A percentile compares a stretch with the other conserved stretches of the same genome.
Conservation (phyloP, 1,284 basidiomycete species). For the Tremellales sp. region DNA sequence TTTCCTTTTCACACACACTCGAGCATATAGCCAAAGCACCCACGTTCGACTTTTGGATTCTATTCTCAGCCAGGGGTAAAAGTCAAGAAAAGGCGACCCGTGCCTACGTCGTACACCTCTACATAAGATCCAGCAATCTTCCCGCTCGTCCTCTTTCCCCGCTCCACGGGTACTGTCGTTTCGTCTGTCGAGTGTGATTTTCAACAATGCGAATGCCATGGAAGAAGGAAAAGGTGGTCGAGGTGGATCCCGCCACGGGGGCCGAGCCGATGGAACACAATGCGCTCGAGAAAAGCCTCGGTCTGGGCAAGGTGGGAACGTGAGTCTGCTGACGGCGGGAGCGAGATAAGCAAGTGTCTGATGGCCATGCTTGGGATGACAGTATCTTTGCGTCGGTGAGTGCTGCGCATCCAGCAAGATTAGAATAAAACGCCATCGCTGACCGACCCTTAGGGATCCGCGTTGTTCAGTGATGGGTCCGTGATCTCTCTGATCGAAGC, state of each 20-base stretch:
- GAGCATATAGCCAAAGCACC: too few species aligned
- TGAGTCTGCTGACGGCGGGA: too few species aligned
- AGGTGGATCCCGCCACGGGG: constrained; percentile 23
- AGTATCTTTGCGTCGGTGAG: constrained; percentile 35
- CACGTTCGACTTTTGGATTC: too few species aligned
- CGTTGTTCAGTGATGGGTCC: constrained; percentile 80
- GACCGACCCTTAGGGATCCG: constrained; percentile 58
- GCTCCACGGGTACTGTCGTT: too few species aligned
- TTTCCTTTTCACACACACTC: too few species aligned
- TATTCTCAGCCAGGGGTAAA: too few species aligned
- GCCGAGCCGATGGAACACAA: constrained; percentile 19
- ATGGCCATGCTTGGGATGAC: not conserved
- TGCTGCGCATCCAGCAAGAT: not conserved
- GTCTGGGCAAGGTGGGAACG: constrained; percentile 28
- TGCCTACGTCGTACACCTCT: too few species aligned
- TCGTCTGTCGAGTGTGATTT: too few species aligned
- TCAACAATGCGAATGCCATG: constrained; percentile 20
- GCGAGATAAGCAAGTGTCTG: too few species aligned
- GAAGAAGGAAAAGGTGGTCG: constrained; percentile 13
- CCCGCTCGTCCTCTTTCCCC: too few species aligned
- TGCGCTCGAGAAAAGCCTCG: constrained; percentile 22
- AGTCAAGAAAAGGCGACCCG: too few species aligned
- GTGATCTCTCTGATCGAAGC: not conserved
- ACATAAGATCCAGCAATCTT: too few species aligned
- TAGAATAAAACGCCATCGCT: not conserved